A percentile compares a stretch with the other conserved stretches of the same genome.
These are phyloP conservation scores for Geotrichum siamense DNA, from an alignment of 1,139 yeast genomes.

Conservation along the genomic window DNA sequence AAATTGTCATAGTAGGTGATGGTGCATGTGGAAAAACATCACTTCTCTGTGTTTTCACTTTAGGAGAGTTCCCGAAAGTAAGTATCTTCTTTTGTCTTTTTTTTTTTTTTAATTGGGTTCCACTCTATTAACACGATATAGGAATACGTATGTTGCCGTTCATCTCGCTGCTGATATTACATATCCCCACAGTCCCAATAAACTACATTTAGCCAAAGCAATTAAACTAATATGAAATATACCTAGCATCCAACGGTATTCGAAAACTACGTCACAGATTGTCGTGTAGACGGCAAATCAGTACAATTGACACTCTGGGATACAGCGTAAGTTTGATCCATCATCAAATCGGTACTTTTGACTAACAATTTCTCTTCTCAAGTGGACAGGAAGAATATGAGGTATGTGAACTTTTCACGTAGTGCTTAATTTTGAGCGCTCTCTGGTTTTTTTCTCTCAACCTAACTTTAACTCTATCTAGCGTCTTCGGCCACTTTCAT, in stretches of 20 bases:
- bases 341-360: not conserved
- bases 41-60: conserved; percentile 77
- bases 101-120: not conserved
- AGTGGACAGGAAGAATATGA: conserved; percentile 72
- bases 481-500: conserved; percentile 58
- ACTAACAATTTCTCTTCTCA: not conserved
- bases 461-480: conserved; percentile 12
- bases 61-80: conserved; percentile 61
- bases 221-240: not conserved
- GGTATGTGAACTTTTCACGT: conserved; percentile 19
- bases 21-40: conserved; percentile 97
- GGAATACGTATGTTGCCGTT: conserved; percentile 22
- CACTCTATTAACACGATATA: no score
- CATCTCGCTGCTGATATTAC: no score
- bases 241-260: conserved; percentile 82
- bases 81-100: conserved; percentile 12
- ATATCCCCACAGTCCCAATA: no score
- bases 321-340: conserved; percentile 49
- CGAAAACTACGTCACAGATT: conserved; percentile 89
- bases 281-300: conserved; percentile 86
- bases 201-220: not conserved
- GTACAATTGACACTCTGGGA: conserved; percentile 92
- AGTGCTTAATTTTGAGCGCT: conserved; percentile 34
- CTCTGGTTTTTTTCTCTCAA: conserved; percentile 2
- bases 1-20: conserved; percentile 87